Conservation (phyloP, 306 rosid genomes). For the Quercus mongolica region DNA sequence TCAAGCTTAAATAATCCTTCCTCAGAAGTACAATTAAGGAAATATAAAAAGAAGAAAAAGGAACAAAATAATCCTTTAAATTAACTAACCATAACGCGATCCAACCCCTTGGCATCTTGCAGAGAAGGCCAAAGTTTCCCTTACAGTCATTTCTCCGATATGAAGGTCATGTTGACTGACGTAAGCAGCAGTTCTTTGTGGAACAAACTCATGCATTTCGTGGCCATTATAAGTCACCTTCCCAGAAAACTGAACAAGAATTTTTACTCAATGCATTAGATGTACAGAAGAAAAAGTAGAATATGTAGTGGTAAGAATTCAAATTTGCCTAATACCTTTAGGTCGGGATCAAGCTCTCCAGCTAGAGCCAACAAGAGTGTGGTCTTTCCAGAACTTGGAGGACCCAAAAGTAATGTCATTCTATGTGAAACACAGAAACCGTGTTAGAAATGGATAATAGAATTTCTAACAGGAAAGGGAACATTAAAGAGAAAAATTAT, state of each 20-base stretch:
- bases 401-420: slow-evolving; percentile 82
- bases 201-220: slow-evolving; percentile 41
- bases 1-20: background rate
- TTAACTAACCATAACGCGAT: slow-evolving; percentile 51
- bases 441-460: background rate
- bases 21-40: background rate
- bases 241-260: slow-evolving; percentile 27
- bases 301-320: background rate
- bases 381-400: slow-evolving; percentile 87
- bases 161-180: slow-evolving; percentile 82
- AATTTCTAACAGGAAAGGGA: background rate
- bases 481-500: background rate
- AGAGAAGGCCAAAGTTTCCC: slow-evolving; percentile 83
- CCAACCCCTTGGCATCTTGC: slow-evolving; percentile 90
- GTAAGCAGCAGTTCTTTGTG: slow-evolving; percentile 86
- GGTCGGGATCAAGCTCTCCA: slow-evolving; percentile 62
- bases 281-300: background rate
- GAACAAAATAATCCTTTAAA: background rate
- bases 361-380: slow-evolving; percentile 68
- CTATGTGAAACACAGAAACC: slow-evolving; percentile 19
- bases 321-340: slow-evolving; percentile 36
- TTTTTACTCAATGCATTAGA: background rate
- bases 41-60: background rate
- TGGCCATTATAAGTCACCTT: slow-evolving; percentile 51
- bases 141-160: slow-evolving; percentile 85